These are phyloP conservation scores for Phytophthora melonis DNA, from an alignment of 352 stramenopile species.

Conservation along the genomic window DNA sequence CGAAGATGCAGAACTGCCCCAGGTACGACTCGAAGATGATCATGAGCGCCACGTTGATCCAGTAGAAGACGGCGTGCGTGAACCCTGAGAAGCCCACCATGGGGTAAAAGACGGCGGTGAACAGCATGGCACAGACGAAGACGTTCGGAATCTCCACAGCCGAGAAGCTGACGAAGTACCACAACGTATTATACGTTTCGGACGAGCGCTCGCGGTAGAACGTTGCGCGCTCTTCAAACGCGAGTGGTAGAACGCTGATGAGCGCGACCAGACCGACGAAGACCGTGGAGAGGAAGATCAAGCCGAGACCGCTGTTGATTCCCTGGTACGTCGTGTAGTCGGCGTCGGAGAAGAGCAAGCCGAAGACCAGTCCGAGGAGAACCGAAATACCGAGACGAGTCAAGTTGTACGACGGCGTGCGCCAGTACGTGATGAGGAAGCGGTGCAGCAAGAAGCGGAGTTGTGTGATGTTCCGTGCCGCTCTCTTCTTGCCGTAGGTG, in stretches of 20 bases:
- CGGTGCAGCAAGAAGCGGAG: slow-evolving; percentile 58
- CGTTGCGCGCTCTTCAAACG: slow-evolving; percentile 84
- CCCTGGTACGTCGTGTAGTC: slow-evolving; percentile 60
- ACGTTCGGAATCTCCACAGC: slow-evolving; percentile 34
- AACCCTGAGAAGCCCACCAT: slow-evolving; percentile 52
- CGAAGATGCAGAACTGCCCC: slow-evolving; percentile 41
- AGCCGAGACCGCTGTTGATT: slow-evolving; percentile 66
- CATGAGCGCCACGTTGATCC: slow-evolving; percentile 33
- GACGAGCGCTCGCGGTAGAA: slow-evolving; percentile 75
- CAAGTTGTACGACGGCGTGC: slow-evolving; percentile 87
- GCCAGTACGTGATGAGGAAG: slow-evolving; percentile 68
- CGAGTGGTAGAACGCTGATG: slow-evolving; percentile 74
- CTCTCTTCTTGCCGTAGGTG: slow-evolving; percentile 54
- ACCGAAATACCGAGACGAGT: slow-evolving; percentile 74
- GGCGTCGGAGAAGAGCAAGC: slow-evolving; percentile 59
- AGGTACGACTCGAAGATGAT: slow-evolving; percentile 45
- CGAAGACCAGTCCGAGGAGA: slow-evolving; percentile 83
- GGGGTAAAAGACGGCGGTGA: slow-evolving; percentile 34
- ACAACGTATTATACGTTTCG: slow-evolving; percentile 78
- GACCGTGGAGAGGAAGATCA: slow-evolving; percentile 85
- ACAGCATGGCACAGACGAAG: slow-evolving; percentile 21
- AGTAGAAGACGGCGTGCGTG: slow-evolving; percentile 36
- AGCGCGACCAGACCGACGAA: slow-evolving; percentile 86
- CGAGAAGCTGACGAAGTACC: slow-evolving; percentile 59
- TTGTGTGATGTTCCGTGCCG: slow-evolving; percentile 44